Evolutionary conservation across 2,329 filamentous ascomycete species (phyloP).

Genomic region (Mycocentrospora acerina): DNA sequence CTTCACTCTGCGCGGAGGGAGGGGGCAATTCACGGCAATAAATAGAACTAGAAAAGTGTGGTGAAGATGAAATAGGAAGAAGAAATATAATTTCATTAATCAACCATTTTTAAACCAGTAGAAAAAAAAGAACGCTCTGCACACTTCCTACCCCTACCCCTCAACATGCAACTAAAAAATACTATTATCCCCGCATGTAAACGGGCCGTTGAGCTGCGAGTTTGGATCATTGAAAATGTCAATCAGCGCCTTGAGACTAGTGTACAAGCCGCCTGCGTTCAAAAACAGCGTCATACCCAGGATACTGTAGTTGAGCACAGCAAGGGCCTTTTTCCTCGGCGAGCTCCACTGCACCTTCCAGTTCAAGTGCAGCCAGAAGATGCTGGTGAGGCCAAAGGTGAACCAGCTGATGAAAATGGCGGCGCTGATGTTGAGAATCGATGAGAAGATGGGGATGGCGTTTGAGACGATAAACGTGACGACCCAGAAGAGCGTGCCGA

Average conservation of each 20-base stretch:
- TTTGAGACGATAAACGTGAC: conserved; percentile 50
- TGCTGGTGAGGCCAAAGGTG: conserved; percentile 52
- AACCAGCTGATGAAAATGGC: conserved; percentile 67
- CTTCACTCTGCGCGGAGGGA: too few species aligned
- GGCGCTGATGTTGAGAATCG: conserved; percentile 61
- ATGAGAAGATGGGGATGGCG: conserved; percentile 60
- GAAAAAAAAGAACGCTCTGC: too few species aligned
- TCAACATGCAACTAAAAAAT: conserved; percentile 20
- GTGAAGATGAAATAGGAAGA: too few species aligned
- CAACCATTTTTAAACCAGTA: too few species aligned
- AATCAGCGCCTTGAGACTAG: conserved; percentile 27
- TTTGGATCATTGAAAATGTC: conserved; percentile 31
- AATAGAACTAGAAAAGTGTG: too few species aligned
- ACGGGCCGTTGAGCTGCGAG: conserved; percentile 26
- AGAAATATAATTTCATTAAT: too few species aligned
- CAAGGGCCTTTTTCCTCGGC: conserved; percentile 46
- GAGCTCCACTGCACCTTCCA: conserved; percentile 32
- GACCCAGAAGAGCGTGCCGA: conserved; percentile 55
- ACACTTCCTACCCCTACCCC: too few species aligned
- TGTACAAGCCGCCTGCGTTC: conserved; percentile 28
- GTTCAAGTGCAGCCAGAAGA: conserved; percentile 53
- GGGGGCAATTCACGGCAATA: too few species aligned
- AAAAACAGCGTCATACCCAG: conserved; percentile 37
- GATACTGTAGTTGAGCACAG: conserved; percentile 48
- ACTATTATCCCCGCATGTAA: conserved; percentile 32